Evolutionary conservation across 352 stramenopile species (phyloP), one percentile per base, ranked within the genome.

Genomic region (Globisporangium sylvaticum): DNA sequence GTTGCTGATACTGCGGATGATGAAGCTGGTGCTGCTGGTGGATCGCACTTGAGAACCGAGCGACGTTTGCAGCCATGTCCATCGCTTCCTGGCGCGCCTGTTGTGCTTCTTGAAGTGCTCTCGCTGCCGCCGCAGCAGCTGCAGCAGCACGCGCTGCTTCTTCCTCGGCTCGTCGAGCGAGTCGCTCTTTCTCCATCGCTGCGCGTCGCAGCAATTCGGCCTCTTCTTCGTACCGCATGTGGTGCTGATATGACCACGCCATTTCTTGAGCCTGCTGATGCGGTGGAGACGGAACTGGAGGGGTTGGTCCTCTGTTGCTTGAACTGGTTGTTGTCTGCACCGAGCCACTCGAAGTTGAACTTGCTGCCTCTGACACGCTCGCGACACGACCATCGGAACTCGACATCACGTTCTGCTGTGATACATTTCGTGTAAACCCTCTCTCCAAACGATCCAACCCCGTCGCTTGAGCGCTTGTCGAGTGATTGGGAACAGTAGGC

Each of bases 51-150:
- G 84, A 89, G 71, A 93, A 93, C 24, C 83, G 79, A 2, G 81
- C 84, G 48, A 86, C 78, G 59, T 83, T 88, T 6, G 84, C 83
- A 58, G 87, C 86, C 87, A 94, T 90, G 56, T 95, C 83, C 72
- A 94, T 77, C 14, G 87, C 88, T 78, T 94, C 82, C 39, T 93
- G 80, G 0, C 87, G 83, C 14, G 88, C 88, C 57, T 92, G 79
- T 24, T 90, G 81, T 0, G 87, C 87, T 58, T 93, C 87, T 42
- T 93, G 85, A 2, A 92, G 74, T 6, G 87, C 87, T 52, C 84
- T 75, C 0, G 88, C 86, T 10, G 88, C 88, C 4, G 84, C 88
- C 0, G 82, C 84, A 0, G 88, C 88, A 0, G 82, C 86, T 1
- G 82, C 87, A 12, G 85, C 83, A 18, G 88, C 88, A 29, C 84